Evolutionary conservation across 257 asterid species (phyloP), one percentile per base, ranked within the genome.

Genomic region (Buddleja alternifolia): DNA sequence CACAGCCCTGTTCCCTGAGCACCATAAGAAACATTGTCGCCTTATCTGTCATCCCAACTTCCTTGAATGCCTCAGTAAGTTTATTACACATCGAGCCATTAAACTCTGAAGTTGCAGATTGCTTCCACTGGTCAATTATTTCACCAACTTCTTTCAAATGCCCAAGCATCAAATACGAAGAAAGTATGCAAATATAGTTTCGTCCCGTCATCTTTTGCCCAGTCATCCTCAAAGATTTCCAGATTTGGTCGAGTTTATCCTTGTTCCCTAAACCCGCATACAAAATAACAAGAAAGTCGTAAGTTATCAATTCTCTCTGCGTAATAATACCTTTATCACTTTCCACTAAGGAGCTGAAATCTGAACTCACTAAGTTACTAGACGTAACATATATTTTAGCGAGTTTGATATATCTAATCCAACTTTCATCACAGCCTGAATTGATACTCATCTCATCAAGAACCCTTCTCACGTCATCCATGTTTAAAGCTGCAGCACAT

Each of bases 251-350:
- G 21, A 93, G 82, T 74, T 75, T 83, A 36, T 70, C 89, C 79
- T 86, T 90, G 80, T 88, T 76, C 58, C 90, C 94, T 76, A 93
- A 57, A 11, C 90, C 95, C 32, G 95, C 97, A 25, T 78, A 84
- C 14, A 90, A 80, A 69, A 90, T 82, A 8, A 93, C 55, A 56
- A 90, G 95, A 67, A 93, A 87, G 77, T 88, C 99, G 21, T 88
- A 93, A 12, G 96, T 81, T 76, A 93, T 84, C 84, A 92, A 73
- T 59, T 93, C 94, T 77, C 96, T 88, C 69, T 85, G 96, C 0
- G 96, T 86, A 9, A 78, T 67, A 21, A 10, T 10, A 42, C 75
- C 83, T 83, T 88, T 85, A 78, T 85, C 90, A 48, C 76, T 88
- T 70, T 86, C 96, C 61, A 88, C 88, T 45, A 88, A 29, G 37